Conservation (phyloP, 73 alveolate species). For the Breviolum minutum region DNA sequence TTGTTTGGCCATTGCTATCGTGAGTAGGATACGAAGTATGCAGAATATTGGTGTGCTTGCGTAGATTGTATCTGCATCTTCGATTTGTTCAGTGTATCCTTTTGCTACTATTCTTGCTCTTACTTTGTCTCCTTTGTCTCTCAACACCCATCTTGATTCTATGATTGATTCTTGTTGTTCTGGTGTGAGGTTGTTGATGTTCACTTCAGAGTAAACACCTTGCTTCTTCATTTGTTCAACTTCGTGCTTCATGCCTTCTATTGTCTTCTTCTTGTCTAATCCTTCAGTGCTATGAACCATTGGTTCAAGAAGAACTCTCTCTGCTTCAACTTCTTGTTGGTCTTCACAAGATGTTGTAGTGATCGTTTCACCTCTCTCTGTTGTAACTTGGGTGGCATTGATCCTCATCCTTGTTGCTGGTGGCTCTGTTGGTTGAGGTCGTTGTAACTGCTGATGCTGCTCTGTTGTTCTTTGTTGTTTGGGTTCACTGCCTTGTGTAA, state of each 20-base stretch:
- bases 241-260: background rate
- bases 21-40: no score
- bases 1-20: no score
- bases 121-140: background rate
- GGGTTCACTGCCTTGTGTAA: no score
- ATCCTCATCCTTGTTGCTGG: no score
- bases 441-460: background rate
- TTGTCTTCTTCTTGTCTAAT: background rate
- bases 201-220: background rate
- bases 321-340: background rate
- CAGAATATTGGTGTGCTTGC: no score
- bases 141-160: background rate
- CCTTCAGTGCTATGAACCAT: background rate
- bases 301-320: slow-evolving; percentile 9
- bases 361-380: slow-evolving; percentile 23
- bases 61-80: no score
- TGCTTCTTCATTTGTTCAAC: background rate
- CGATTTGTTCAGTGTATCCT: no score
- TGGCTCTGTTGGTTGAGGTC: no score
- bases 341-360: slow-evolving; percentile 19
- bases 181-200: background rate
- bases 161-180: background rate
- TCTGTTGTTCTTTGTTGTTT: background rate
- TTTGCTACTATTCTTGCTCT: no score
- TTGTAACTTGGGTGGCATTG: background rate